Evolutionary conservation across 441 rosid genomes (phyloP).

Genomic region (Euphorbia schlechtendalii): DNA sequence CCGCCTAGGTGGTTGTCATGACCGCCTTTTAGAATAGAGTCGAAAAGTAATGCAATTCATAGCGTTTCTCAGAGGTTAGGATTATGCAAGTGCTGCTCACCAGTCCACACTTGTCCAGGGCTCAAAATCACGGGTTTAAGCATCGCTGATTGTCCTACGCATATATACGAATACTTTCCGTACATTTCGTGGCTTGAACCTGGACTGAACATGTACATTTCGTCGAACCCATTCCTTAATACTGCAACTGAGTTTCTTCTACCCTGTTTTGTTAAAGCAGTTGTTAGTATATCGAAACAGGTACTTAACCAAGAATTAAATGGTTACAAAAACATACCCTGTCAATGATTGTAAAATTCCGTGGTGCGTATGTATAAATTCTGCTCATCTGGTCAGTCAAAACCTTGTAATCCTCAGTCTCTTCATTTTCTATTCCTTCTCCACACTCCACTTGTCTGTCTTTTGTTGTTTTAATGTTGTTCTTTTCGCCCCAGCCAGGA

Average conservation of each 20-base stretch:
- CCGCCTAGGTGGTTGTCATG: too few relatives aligned
- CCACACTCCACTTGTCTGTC: constrained; percentile 6
- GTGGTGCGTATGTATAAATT: constrained; percentile 72
- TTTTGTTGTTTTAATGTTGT: background rate
- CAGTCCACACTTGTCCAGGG: constrained; percentile 68
- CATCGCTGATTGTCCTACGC: constrained; percentile 62
- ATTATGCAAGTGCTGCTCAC: constrained; percentile 58
- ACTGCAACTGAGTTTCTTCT: constrained; percentile 70
- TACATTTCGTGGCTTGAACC: constrained; percentile 64
- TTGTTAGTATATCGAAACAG: background rate
- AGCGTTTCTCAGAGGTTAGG: constrained; percentile 43
- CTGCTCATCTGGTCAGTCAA: constrained; percentile 67
- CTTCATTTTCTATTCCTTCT: constrained; percentile 57
- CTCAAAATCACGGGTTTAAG: constrained; percentile 51
- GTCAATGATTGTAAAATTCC: constrained; percentile 59
- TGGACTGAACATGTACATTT: constrained; percentile 76
- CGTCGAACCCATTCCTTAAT: constrained; percentile 67
- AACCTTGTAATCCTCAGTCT: constrained; percentile 55
- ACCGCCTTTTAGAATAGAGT: too few relatives aligned
- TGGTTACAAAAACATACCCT: constrained; percentile 38
- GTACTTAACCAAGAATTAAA: background rate
- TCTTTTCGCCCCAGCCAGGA: constrained; percentile 14
- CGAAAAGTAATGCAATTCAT: background rate
- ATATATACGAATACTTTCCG: constrained; percentile 60
- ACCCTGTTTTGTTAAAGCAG: constrained; percentile 39